These are phyloP conservation scores for Aureobasidium sp. DNA, from an alignment of 2,329 filamentous ascomycete species.

Conservation along the genomic window DNA sequence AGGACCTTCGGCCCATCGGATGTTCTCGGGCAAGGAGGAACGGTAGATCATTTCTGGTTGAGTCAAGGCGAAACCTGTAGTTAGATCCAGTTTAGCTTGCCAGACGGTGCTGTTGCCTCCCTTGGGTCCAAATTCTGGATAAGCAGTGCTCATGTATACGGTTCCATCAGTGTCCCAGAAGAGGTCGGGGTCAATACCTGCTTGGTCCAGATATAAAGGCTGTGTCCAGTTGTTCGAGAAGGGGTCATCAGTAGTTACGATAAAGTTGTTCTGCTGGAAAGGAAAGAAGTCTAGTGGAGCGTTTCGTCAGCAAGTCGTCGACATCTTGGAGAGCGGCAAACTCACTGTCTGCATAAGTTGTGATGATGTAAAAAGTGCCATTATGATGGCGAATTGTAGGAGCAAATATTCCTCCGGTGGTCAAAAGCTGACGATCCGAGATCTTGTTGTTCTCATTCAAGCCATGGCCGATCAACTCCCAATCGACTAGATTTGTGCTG, in stretches of 20 bases:
- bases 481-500: conserved; percentile 1
- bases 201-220: conserved; percentile 6
- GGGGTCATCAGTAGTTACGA: neutral
- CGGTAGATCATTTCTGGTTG: conserved; percentile 3
- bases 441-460: conserved; percentile 12
- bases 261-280: conserved; percentile 6
- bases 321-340: too few species aligned
- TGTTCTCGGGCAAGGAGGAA: neutral
- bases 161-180: conserved; percentile 7
- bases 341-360: conserved; percentile 11
- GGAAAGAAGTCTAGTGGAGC: neutral
- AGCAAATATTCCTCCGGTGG: neutral
- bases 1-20: conserved; percentile 8
- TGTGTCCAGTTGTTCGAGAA: conserved; percentile 5
- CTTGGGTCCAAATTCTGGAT: neutral
- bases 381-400: conserved; percentile 3
- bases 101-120: conserved; percentile 3
- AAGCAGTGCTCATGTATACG: neutral
- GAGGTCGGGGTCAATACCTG: conserved; percentile 10
- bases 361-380: conserved; percentile 6
- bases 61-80: neutral
- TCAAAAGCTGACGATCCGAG: neutral
- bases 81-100: neutral
- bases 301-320: neutral
- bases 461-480: neutral